Base-by-base conservation (phyloP, 805 yeast species). In the Saccharomyces jurei region DNA sequence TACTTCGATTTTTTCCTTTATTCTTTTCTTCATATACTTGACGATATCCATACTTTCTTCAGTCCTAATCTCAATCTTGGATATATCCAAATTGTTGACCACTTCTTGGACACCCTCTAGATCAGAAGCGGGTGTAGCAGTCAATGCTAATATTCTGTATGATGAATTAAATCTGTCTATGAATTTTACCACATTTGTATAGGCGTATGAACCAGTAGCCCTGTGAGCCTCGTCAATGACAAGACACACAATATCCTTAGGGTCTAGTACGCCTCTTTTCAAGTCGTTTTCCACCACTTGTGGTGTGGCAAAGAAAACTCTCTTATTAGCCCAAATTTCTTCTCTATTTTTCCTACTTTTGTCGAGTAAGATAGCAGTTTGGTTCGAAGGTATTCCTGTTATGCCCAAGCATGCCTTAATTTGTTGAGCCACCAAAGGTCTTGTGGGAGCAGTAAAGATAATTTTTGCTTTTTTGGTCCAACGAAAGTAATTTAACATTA, bases 161-260 rank as follows among this genome's bases (percentile, higher is more conserved):
- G 88, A 81, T 1, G 81, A 76, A 56, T 81, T 84, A 64, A 82
- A 83, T 51, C 88, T 70, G 29, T 78, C 77, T 11, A 87, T 67
- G 61, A 81, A 83, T 58, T 81, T 75, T 2, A 87, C 88, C n/a
- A 92, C 91, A 54, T 87, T 86, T 49, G 85, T 85, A 64, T 92
- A 92, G 0, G 98, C 87, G 66, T 90, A 91, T 53, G 88, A 86
- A 0, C 97, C 97, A 51, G 85, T 84, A 0, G 97, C 90, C 50
- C 96, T 75, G 69, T 94, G 99, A 0, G 99, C 98, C 72, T 94
- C 99, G 71, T 94, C 99, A 26, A 94, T 77, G 2, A 94, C 92
- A 48, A 95, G 62, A 52, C 94, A 80, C 0, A 82, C 86, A 13
- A 94, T 75, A 26, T 79, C 78, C 59, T 81, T 84, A 0, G 98